phyloP scores from a whole-genome alignment of 2,329 filamentous ascomycete species.

The Chaetothyriales sp. region DNA sequence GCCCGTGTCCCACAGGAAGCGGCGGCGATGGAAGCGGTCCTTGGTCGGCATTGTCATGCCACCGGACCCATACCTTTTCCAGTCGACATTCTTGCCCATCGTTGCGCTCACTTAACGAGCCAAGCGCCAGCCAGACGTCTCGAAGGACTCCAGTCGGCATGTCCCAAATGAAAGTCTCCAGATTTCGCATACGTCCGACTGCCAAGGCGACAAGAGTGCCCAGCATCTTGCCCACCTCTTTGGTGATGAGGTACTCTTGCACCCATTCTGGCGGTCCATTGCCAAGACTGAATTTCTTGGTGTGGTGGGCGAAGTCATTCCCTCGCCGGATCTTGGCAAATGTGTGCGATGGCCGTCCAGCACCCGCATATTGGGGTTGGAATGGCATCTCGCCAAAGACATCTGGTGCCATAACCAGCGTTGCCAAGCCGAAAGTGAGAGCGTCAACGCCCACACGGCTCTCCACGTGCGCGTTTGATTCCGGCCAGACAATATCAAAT shows the following conservation, averaged over 20 bases:
- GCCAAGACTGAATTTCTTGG: constrained; percentile 70
- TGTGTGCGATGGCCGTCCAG: constrained; percentile 12
- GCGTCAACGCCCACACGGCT: constrained; percentile 65
- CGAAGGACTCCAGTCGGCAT: constrained; percentile 75
- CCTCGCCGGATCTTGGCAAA: constrained; percentile 36
- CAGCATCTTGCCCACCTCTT: constrained; percentile 80
- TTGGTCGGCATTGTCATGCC: constrained; percentile 59
- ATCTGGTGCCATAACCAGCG: constrained; percentile 59
- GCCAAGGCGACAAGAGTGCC: constrained; percentile 67
- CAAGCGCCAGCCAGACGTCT: constrained; percentile 67
- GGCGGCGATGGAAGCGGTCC: constrained; percentile 25
- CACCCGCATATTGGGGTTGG: constrained; percentile 25
- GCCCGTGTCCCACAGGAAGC: constrained; percentile 12
- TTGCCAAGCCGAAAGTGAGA: constrained; percentile 68
- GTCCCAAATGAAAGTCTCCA: constrained; percentile 76
- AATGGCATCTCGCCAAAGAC: constrained; percentile 41
- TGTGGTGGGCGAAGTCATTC: constrained; percentile 67
- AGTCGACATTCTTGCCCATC: constrained; percentile 51
- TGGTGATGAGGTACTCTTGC: constrained; percentile 66
- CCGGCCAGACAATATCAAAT: constrained; percentile 82
- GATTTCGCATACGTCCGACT: constrained; percentile 65
- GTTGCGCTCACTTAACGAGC: constrained; percentile 51
- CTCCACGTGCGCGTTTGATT: constrained; percentile 49
- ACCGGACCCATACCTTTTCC: constrained; percentile 64
- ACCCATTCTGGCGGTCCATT: constrained; percentile 70